Base-by-base conservation (phyloP, 495 filamentous ascomycete species). In the Neurospora intermedia region DNA sequence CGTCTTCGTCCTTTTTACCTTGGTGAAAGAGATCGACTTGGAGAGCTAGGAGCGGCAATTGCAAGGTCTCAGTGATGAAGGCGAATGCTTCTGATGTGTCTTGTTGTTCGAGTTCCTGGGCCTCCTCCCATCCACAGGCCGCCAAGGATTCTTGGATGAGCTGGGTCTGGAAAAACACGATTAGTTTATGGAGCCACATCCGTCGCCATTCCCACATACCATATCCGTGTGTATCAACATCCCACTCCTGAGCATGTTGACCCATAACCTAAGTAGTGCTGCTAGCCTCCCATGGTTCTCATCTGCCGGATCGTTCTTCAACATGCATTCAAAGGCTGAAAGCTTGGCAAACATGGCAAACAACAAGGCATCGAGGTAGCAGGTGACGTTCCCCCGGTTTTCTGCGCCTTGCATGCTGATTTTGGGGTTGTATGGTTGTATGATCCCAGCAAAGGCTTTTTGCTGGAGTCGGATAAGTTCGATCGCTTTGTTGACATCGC, bases 331-430 rank as follows among this genome's bases (percentile, higher is more conserved):
- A 79, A 97, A 99, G 76, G 92, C 93, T 69, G 91, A 90, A 38
- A 97, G 83, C 71, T 92, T 89, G 11, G 93, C 91, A 80, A 99
- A 99, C 95, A 99, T 97, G 73, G 96, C 92, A 77, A 97, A 98
- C 2, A 99, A 88, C n/a, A 98, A 82, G 1, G 94, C 86, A 78
- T 98, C 96, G 1, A 97, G 84, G 76, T 94, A 99, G 81, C 96
- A 99, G 43, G 96, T 97, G 27, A 96, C 93, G 23, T 87, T 89
- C 20, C 90, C 86, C 62, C 95, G 85, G 78, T 99, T 99, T 75
- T 93, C 91, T 5, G 96, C 96, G 2, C 96, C 96, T 3, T 94
- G 83, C 80, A 98, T 88, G 74, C 88, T 90, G 2, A 90, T 84
- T 46, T 85, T 84, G 4, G 91, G 86, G 31, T 92, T 86, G 79